Evolutionary conservation across 139 green algal species (phyloP).

Genomic region (Chlamydomonas sphaeroides): DNA sequence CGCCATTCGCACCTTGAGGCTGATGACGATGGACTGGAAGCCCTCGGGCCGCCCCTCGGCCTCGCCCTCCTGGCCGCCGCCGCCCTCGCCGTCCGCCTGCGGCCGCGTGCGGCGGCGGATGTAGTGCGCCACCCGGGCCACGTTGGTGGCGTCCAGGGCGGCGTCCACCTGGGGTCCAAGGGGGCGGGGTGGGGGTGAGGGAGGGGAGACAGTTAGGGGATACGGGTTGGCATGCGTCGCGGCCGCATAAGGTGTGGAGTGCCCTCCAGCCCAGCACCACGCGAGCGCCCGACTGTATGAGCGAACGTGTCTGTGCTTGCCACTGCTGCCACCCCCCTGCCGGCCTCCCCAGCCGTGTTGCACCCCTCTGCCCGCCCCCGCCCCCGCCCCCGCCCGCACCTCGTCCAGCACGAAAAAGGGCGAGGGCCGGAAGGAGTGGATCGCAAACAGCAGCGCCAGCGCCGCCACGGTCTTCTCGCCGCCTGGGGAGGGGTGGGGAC

Average conservation of each 20-base stretch:
- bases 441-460: constrained; percentile 96
- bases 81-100: neutral
- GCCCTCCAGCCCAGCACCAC: too few species aligned
- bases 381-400: constrained; percentile 29
- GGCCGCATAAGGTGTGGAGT: too few species aligned
- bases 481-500: constrained; percentile 29
- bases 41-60: neutral
- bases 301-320: too few species aligned
- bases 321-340: too few species aligned
- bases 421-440: constrained; percentile 92
- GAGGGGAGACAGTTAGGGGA: too few species aligned
- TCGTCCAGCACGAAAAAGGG: constrained; percentile 99
- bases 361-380: neutral
- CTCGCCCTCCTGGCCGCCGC: neutral
- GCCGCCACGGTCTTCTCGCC: constrained; percentile 94
- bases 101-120: constrained; percentile 80
- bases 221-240: too few species aligned
- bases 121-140: constrained; percentile 92
- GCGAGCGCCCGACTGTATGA: too few species aligned
- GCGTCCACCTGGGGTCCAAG: constrained; percentile 76
- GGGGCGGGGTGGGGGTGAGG: neutral
- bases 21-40: constrained; percentile 90
- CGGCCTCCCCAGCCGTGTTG: too few species aligned
- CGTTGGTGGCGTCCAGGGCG: constrained; percentile 95
- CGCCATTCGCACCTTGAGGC: constrained; percentile 94